These are phyloP conservation scores for Cenchrus fungigraminus DNA, from an alignment of 176 grass and related monocot species.

Conservation along the genomic window DNA sequence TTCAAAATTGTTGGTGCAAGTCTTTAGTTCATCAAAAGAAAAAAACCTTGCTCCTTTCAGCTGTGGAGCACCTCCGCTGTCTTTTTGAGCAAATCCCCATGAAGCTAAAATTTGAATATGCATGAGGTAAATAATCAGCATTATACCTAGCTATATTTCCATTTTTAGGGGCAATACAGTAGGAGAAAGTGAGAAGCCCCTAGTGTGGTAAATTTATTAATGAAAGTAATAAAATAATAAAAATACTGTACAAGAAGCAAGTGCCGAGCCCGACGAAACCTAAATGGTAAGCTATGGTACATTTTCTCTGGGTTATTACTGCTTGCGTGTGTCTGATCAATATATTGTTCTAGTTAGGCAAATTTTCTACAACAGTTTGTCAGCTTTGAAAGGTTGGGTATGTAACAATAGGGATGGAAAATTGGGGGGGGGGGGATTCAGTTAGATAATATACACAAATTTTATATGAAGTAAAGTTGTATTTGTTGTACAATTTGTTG, in stretches of 20 bases:
- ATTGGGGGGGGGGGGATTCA: background rate
- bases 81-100: constrained; percentile 63
- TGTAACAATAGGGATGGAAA: background rate
- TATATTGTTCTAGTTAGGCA: constrained; percentile 19
- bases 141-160: background rate
- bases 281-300: background rate
- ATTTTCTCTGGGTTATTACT: constrained; percentile 18
- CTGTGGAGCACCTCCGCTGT: constrained; percentile 68
- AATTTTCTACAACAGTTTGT: constrained; percentile 15
- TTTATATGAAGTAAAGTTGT: constrained; percentile 1
- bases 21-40: constrained; percentile 78
- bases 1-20: constrained; percentile 74
- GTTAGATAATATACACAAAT: background rate
- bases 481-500: background rate
- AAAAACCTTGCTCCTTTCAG: constrained; percentile 86
- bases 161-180: too few species aligned
- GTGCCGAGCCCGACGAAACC: too few species aligned
- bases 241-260: background rate
- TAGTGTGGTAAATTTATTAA: too few species aligned
- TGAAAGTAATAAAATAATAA: too few species aligned
- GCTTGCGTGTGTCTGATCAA: constrained; percentile 19
- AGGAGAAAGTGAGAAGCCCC: too few species aligned
- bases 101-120: constrained; percentile 60
- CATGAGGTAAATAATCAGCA: constrained; percentile 18
- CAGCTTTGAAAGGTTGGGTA: background rate